Conservation (phyloP, 2,329 filamentous ascomycete species). For the Raffaelea albimanens region DNA sequence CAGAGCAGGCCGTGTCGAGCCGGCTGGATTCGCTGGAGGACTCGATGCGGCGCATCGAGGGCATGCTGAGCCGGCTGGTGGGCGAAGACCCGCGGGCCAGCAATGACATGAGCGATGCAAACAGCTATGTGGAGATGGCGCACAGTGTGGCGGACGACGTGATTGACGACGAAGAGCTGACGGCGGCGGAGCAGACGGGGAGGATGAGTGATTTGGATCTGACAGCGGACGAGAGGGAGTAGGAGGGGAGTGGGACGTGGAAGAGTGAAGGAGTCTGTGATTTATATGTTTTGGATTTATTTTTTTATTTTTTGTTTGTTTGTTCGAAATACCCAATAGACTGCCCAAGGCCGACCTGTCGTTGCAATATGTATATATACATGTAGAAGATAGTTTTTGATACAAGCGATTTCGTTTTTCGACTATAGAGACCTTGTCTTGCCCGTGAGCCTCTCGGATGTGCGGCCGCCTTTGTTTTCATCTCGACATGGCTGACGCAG, state of each 20-base stretch:
- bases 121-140: neutral
- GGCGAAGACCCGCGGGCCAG: neutral
- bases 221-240: constrained; percentile 10
- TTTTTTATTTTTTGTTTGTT: neutral
- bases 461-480: no score
- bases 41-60: constrained; percentile 29
- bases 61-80: constrained; percentile 18
- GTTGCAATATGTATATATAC: neutral
- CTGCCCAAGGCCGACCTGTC: neutral
- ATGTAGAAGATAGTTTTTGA: neutral
- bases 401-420: neutral
- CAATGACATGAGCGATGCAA: no score
- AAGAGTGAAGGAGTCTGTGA: no score
- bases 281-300: neutral
- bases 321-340: neutral
- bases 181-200: constrained; percentile 10
- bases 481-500: no score
- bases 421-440: no score
- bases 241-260: no score
- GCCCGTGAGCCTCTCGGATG: no score
- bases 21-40: constrained; percentile 42
- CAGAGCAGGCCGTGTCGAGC: constrained; percentile 31
- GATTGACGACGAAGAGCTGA: constrained; percentile 10
- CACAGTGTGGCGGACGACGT: constrained; percentile 7
- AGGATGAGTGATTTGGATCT: constrained; percentile 13